Conservation (phyloP, 305 asterid species). For the Solanum aculeatissimum region DNA sequence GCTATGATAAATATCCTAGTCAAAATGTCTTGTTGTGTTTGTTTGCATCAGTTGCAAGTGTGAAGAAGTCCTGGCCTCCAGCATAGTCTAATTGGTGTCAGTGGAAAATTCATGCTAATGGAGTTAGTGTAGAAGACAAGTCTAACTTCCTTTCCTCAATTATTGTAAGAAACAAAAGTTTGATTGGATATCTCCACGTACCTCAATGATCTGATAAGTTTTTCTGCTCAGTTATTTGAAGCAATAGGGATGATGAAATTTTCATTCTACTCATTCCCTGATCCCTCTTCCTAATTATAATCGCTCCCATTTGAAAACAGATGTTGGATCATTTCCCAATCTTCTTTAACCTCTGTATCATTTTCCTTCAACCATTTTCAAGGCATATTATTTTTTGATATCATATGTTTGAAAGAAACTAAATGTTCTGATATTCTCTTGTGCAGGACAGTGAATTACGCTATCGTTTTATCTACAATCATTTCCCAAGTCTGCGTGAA, state of each 20-base stretch:
- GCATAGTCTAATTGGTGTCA: not conserved
- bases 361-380: not conserved
- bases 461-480: conserved; percentile 89
- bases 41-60: not conserved
- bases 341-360: not conserved
- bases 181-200: not conserved
- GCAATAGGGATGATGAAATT: not conserved
- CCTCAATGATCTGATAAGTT: not conserved
- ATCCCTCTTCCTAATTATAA: not conserved
- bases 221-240: not conserved
- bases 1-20: not conserved
- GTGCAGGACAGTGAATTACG: conserved; percentile 74
- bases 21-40: not conserved
- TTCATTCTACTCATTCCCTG: not conserved
- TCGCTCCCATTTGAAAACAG: not conserved
- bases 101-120: not conserved
- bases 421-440: not conserved
- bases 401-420: not conserved
- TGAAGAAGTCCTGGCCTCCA: not conserved
- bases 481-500: conserved; percentile 81
- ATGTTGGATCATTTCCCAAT: not conserved
- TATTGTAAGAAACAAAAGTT: not conserved
- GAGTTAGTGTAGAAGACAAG: not conserved
- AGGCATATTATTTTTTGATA: not conserved
- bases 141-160: not conserved